These are phyloP conservation scores for Fonsecaea erecta DNA, from an alignment of 2,329 filamentous ascomycete genomes.

Conservation along the genomic window DNA sequence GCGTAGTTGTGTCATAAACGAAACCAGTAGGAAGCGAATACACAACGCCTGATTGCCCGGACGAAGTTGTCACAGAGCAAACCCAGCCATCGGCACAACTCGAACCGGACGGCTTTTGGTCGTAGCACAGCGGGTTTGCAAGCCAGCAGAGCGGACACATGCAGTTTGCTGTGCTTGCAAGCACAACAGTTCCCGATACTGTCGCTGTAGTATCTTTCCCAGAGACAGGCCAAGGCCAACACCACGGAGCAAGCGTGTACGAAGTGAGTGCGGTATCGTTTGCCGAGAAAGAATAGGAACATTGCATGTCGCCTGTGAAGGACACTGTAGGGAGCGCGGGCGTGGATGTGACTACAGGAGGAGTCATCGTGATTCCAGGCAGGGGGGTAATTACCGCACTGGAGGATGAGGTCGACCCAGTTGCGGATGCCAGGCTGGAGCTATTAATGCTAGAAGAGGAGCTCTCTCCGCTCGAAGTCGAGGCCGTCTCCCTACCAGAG, in stretches of 20 bases:
- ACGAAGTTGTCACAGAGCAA: conserved; percentile 13
- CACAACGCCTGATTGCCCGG: background rate
- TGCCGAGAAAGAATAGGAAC: background rate
- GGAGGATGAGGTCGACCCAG: background rate
- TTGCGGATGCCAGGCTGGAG: background rate
- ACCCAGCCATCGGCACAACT: conserved; percentile 18
- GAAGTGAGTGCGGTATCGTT: background rate
- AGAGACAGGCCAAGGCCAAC: background rate
- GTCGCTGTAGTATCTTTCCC: background rate
- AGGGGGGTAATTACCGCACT: background rate
- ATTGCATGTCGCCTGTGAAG: background rate
- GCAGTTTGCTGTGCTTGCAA: conserved; percentile 3
- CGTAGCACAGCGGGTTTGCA: conserved; percentile 2
- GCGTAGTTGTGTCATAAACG: background rate
- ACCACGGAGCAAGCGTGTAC: conserved; percentile 9
- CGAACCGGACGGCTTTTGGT: conserved; percentile 4
- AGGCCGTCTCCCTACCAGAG: background rate
- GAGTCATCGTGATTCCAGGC: background rate
- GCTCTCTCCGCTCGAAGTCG: background rate
- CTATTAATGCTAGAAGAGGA: background rate
- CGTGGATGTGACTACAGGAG: background rate
- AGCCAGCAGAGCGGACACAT: conserved; percentile 15
- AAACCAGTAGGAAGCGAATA: conserved; percentile 11
- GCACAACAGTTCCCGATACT: background rate
- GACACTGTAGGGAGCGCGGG: background rate